These are phyloP conservation scores for Hortiboletus campestris DNA, from an alignment of 768 basidiomycete genomes.

Conservation along the genomic window DNA sequence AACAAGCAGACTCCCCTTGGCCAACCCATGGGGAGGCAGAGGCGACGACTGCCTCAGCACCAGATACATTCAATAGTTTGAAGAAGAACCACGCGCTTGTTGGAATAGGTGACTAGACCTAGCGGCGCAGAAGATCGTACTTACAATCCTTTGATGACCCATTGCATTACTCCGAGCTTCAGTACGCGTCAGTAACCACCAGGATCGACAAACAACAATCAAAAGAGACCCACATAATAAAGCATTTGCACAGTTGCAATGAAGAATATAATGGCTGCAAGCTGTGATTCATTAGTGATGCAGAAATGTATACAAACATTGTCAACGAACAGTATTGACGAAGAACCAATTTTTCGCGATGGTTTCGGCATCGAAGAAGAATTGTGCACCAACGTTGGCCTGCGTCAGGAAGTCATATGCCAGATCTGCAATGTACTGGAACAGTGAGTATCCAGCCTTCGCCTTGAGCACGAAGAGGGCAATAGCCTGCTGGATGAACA, in stretches of 20 bases:
- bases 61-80: conserved; percentile 88
- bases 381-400: conserved; percentile 66
- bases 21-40: conserved; percentile 94
- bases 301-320: conserved; percentile 6
- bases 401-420: conserved; percentile 77
- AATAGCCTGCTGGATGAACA: conserved; percentile 81
- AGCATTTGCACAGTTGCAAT: conserved; percentile 90
- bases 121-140: conserved; percentile 21
- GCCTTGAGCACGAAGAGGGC: conserved; percentile 90
- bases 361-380: conserved; percentile 77
- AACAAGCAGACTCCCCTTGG: conserved; percentile 84
- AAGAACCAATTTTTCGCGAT: conserved; percentile 80
- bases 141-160: conserved; percentile 84
- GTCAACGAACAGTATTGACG: conserved; percentile 60
- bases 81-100: conserved; percentile 89
- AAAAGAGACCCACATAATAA: conserved; percentile 54
- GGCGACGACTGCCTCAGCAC: conserved; percentile 91
- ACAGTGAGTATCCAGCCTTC: conserved; percentile 76
- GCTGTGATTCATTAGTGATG: conserved; percentile 36
- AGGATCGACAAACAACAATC: background rate
- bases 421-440: conserved; percentile 78
- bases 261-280: conserved; percentile 88
- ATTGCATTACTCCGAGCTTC: conserved; percentile 85
- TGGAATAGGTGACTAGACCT: background rate
- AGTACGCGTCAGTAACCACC: background rate